phyloP scores from a whole-genome alignment of 179 eudicot species.

The Silene coronaria region DNA sequence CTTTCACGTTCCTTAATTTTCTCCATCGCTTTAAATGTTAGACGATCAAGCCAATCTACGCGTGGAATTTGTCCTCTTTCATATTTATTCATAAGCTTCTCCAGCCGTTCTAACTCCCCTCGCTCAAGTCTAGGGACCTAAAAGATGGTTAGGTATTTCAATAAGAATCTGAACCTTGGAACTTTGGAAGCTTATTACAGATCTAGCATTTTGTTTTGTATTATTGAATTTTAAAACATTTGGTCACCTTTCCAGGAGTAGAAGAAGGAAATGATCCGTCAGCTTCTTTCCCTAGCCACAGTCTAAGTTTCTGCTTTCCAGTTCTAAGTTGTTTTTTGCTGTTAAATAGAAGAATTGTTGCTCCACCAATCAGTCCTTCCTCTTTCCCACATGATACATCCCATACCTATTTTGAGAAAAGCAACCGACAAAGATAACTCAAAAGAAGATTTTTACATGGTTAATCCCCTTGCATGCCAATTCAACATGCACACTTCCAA shows the following conservation, averaged over 20 bases:
- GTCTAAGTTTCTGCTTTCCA: constrained; percentile 91
- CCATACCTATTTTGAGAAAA: constrained; percentile 56
- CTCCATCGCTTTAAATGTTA: constrained; percentile 88
- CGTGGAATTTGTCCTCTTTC: constrained; percentile 96
- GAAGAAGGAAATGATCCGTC: constrained; percentile 75
- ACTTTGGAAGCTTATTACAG: background rate
- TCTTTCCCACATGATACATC: constrained; percentile 84
- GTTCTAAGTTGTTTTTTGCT: constrained; percentile 91
- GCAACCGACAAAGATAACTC: constrained; percentile 9
- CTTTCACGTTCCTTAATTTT: constrained; percentile 86
- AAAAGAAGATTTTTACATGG: background rate
- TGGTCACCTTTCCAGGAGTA: constrained; percentile 86
- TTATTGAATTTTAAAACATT: background rate
- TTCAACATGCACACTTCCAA: background rate
- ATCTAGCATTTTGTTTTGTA: too few species aligned
- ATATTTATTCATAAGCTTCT: constrained; percentile 93
- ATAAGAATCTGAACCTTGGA: constrained; percentile 12
- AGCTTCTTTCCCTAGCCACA: constrained; percentile 84
- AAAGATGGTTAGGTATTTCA: constrained; percentile 8
- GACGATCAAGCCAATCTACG: constrained; percentile 97
- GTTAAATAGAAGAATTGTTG: constrained; percentile 85
- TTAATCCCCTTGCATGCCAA: background rate
- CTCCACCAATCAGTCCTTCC: constrained; percentile 92
- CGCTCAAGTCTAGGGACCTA: constrained; percentile 97
- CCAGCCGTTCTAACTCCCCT: constrained; percentile 92